Evolutionary conservation across 441 rosid genomes (phyloP).

Genomic region (Pelargonium myrrhifolium): DNA sequence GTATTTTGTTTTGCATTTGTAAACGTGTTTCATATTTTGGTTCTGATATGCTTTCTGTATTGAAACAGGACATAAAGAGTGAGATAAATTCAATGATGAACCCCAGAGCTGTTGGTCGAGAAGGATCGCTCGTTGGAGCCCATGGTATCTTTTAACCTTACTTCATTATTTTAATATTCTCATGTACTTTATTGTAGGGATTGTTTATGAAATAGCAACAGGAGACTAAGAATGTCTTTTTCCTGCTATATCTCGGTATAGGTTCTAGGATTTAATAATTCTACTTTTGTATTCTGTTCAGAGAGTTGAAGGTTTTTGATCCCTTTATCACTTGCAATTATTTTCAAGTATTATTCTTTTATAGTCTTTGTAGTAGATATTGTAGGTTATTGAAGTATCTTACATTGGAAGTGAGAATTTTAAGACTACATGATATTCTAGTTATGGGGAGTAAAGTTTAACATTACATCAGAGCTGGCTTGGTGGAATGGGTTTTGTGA

Average conservation of each 20-base stretch:
- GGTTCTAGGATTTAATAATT: neutral
- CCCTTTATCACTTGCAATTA: neutral
- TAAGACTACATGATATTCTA: neutral
- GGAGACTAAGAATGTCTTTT: neutral
- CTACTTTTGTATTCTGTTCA: neutral
- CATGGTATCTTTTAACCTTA: constrained; percentile 40
- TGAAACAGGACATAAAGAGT: constrained; percentile 67
- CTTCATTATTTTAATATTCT: neutral
- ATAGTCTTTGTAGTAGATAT: neutral
- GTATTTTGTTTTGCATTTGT: constrained; percentile 2
- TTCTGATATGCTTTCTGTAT: constrained; percentile 19
- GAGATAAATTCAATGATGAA: constrained; percentile 77
- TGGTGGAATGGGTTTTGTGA: no score
- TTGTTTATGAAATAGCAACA: neutral
- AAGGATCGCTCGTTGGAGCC: constrained; percentile 79
- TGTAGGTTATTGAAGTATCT: neutral
- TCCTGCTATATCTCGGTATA: neutral
- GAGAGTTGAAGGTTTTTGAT: neutral
- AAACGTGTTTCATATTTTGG: neutral
- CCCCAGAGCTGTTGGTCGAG: constrained; percentile 70
- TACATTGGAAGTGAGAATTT: neutral
- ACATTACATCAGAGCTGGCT: no score
- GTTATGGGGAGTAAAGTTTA: no score
- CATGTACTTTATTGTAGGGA: neutral
- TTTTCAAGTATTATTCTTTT: neutral